Evolutionary conservation across 148 eudicot species (phyloP).

Genomic region (Rhododendron ovatum): DNA sequence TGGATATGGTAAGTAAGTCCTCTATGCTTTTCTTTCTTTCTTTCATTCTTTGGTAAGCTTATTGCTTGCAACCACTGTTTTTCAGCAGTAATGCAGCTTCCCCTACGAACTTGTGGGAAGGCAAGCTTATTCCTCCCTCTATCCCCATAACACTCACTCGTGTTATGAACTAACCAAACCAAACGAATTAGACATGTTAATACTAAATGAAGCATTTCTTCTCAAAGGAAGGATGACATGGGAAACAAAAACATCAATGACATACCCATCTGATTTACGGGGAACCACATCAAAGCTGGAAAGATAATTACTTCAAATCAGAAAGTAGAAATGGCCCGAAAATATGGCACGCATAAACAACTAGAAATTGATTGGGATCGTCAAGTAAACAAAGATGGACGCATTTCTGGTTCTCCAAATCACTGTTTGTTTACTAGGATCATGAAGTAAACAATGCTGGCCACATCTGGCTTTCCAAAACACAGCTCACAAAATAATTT

Average conservation of each 20-base stretch:
- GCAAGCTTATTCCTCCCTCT: not conserved
- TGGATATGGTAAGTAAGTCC: not conserved
- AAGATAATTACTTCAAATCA: not conserved
- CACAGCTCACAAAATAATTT: not conserved
- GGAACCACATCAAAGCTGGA: not conserved
- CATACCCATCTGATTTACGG: not conserved
- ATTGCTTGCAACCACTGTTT: not conserved
- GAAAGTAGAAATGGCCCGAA: too few relatives aligned
- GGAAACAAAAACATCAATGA: slow-evolving; percentile 3
- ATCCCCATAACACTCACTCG: not conserved
- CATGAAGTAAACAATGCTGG: not conserved
- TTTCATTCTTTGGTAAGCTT: not conserved
- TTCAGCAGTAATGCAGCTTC: not conserved
- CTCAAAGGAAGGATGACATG: not conserved
- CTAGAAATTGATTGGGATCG: not conserved
- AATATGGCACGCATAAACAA: not conserved
- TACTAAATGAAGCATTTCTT: not conserved
- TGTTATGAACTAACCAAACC: not conserved
- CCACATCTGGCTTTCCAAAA: not conserved
- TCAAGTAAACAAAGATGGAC: not conserved
- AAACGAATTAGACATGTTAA: not conserved
- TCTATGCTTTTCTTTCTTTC: not conserved
- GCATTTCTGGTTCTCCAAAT: not conserved
- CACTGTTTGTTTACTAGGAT: not conserved
- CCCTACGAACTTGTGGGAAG: not conserved